These are phyloP conservation scores for Pythium guiyangense DNA, from an alignment of 352 stramenopile species.

Conservation along the genomic window DNA sequence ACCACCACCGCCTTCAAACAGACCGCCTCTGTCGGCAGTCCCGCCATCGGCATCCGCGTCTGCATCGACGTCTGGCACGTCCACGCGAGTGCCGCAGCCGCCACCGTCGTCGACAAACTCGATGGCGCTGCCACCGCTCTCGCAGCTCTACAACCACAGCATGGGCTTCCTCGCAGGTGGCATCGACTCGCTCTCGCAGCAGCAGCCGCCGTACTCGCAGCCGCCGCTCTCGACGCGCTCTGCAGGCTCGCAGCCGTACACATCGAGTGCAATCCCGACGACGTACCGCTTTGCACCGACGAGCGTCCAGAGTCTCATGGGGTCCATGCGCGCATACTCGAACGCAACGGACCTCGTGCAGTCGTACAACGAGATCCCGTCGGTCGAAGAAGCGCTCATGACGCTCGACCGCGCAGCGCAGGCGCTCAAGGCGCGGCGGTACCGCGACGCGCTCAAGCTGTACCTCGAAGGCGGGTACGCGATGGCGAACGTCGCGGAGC, in stretches of 20 bases:
- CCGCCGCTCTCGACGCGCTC: slow-evolving; percentile 66
- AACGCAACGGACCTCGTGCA: slow-evolving; percentile 70
- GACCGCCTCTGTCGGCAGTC: neutral
- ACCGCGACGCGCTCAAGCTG: slow-evolving; percentile 74
- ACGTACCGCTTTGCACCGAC: slow-evolving; percentile 43
- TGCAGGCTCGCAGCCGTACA: slow-evolving; percentile 70
- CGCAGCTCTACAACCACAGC: slow-evolving; percentile 10
- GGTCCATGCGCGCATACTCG: slow-evolving; percentile 70
- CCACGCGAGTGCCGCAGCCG: neutral
- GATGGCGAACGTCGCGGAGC: slow-evolving; percentile 79
- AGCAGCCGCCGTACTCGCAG: slow-evolving; percentile 18
- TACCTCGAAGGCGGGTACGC: slow-evolving; percentile 83
- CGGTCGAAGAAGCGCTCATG: slow-evolving; percentile 72
- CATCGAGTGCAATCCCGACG: slow-evolving; percentile 73
- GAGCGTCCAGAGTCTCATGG: slow-evolving; percentile 69
- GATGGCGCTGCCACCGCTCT: slow-evolving; percentile 5
- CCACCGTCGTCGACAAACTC: slow-evolving; percentile 1
- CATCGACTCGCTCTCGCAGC: slow-evolving; percentile 6
- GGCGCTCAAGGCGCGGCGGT: slow-evolving; percentile 52
- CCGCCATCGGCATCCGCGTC: neutral
- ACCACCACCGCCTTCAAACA: neutral
- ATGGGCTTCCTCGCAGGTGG: slow-evolving; percentile 5
- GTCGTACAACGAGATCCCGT: slow-evolving; percentile 70
- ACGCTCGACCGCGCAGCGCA: slow-evolving; percentile 67
- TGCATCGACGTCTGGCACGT: neutral